Conservation (phyloP, 306 rosid species). For the Begonia fuchsioides region DNA sequence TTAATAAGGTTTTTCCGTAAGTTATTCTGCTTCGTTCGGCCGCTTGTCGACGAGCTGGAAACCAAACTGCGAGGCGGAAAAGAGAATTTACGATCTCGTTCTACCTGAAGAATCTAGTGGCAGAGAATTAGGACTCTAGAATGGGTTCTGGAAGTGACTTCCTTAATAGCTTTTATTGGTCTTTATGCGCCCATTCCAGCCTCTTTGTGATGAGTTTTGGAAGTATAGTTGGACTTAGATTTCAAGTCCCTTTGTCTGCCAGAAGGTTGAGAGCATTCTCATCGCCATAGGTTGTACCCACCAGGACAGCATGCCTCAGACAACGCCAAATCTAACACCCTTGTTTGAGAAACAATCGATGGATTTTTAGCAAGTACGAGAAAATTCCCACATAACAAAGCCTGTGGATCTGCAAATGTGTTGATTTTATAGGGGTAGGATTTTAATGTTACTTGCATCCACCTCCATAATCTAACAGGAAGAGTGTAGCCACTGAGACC, state of each 20-base stretch:
- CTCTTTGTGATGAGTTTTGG: conserved; percentile 29
- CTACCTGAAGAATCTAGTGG: conserved; percentile 61
- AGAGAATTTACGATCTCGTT: conserved; percentile 42
- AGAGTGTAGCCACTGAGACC: too few relatives aligned
- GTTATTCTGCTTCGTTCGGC: not conserved
- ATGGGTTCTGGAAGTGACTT: conserved; percentile 49
- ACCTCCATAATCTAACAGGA: too few relatives aligned
- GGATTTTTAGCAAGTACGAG: conserved; percentile 75
- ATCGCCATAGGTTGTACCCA: conserved; percentile 80
- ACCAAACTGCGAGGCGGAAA: not conserved
- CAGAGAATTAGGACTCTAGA: conserved; percentile 56
- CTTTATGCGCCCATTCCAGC: conserved; percentile 65
- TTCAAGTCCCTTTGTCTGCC: conserved; percentile 39
- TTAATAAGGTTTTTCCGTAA: not conserved
- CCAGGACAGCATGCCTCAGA: conserved; percentile 66
- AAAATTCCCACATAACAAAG: conserved; percentile 89
- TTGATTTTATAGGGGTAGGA: too few relatives aligned
- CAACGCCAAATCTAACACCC: conserved; percentile 78
- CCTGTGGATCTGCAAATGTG: conserved; percentile 5
- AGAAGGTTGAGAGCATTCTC: conserved; percentile 42
- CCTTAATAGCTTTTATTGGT: conserved; percentile 49
- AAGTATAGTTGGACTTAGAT: conserved; percentile 27
- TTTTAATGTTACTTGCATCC: too few relatives aligned
- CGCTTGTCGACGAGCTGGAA: not conserved
- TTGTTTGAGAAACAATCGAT: conserved; percentile 30